phyloP scores from a whole-genome alignment of 345 rosid genomes.

The Rhodomyrtus tomentosa region DNA sequence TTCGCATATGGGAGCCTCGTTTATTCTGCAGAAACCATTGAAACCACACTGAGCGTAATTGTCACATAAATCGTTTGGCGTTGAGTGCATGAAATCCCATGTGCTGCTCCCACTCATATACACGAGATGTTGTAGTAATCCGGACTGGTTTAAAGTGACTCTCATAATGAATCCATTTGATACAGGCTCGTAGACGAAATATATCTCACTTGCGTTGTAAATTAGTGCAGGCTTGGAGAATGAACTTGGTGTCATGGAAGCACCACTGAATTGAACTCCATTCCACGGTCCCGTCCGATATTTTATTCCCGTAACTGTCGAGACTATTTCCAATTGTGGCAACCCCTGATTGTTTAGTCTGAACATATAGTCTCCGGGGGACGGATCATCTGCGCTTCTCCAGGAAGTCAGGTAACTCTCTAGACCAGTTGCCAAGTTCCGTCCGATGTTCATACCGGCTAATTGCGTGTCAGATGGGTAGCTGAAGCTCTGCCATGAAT shows the following conservation, averaged over 20 bases:
- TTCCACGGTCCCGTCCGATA: slow-evolving; percentile 17
- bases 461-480: slow-evolving; percentile 18
- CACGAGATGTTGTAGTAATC: neutral
- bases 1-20: neutral
- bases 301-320: neutral
- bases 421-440: neutral
- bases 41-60: neutral
- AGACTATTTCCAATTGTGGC: slow-evolving; percentile 1
- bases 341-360: neutral
- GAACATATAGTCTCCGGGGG: slow-evolving; percentile 4
- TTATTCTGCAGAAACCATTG: neutral
- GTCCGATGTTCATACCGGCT: slow-evolving; percentile 28
- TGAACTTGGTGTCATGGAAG: neutral
- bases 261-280: slow-evolving; percentile 19
- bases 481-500: slow-evolving; percentile 31
- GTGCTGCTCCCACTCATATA: neutral
- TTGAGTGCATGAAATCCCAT: neutral
- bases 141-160: neutral
- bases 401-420: slow-evolving; percentile 10
- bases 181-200: slow-evolving; percentile 4
- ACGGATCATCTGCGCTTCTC: slow-evolving; percentile 11
- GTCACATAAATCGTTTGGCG: neutral
- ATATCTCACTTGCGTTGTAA: neutral
- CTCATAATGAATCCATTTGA: neutral
- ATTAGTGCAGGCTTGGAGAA: slow-evolving; percentile 7